Conservation (phyloP, 1,284 basidiomycete species). For the Trametes pubescens region DNA sequence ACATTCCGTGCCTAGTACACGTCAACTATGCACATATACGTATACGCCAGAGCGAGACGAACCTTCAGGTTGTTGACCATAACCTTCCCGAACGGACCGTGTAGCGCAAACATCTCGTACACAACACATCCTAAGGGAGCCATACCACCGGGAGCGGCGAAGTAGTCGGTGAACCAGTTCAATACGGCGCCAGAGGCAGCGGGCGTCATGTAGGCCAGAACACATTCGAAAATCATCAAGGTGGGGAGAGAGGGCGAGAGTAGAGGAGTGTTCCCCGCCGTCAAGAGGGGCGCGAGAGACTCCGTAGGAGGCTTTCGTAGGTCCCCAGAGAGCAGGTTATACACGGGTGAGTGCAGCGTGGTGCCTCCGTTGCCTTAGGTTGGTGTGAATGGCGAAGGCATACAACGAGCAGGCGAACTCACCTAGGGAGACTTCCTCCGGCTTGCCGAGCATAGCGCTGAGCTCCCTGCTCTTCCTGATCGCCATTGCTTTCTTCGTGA, state of each 20-base stretch:
- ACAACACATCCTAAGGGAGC: slow-evolving; percentile 63
- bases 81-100: slow-evolving; percentile 86
- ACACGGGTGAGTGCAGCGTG: slow-evolving; percentile 67
- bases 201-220: slow-evolving; percentile 88
- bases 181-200: slow-evolving; percentile 67
- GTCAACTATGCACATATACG: neutral
- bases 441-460: slow-evolving; percentile 58
- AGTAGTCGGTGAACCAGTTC: slow-evolving; percentile 76
- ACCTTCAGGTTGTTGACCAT: slow-evolving; percentile 90
- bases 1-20: slow-evolving; percentile 75
- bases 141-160: slow-evolving; percentile 43
- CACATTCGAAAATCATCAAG: slow-evolving; percentile 89
- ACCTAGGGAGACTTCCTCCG: slow-evolving; percentile 56
- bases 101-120: slow-evolving; percentile 91
- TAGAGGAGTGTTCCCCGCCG: slow-evolving; percentile 42
- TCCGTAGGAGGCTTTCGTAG: slow-evolving; percentile 63
- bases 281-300: slow-evolving; percentile 50
- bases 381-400: neutral
- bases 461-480: slow-evolving; percentile 79
- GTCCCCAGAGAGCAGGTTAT: slow-evolving; percentile 81
- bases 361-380: slow-evolving; percentile 72
- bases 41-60: slow-evolving; percentile 11
- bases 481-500: slow-evolving; percentile 82
- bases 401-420: slow-evolving; percentile 6
- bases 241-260: slow-evolving; percentile 79